Percentiles rank a stretch among this genome's conserved stretches.
These are phyloP conservation scores for Blastocladiella emersonii DNA, from an alignment of 371 early-diverging fungal species.

Conservation along the genomic window DNA sequence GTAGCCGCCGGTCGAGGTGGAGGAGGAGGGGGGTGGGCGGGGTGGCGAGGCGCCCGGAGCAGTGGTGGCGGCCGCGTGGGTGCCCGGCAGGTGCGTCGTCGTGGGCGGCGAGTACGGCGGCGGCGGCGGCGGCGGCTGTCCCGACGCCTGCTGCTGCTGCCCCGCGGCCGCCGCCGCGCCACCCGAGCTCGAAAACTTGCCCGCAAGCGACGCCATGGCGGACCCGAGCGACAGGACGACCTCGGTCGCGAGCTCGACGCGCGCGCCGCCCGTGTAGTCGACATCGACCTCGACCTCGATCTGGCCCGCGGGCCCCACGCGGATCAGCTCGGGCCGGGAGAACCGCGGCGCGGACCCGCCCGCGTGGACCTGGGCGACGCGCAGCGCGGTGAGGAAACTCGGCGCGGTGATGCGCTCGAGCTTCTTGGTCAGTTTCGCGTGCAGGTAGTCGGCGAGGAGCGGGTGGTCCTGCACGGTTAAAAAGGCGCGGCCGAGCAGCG, in stretches of 20 bases:
- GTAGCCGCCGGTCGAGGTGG: not conserved
- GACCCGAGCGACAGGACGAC: constrained; percentile 21
- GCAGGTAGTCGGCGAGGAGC: constrained; percentile 36
- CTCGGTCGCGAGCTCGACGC: constrained; percentile 55
- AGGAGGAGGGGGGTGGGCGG: too few species aligned
- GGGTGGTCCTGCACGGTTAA: constrained; percentile 53
- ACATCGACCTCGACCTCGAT: constrained; percentile 56
- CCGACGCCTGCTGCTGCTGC: too few species aligned
- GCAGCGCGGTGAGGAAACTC: constrained; percentile 64
- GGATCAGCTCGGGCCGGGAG: constrained; percentile 55
- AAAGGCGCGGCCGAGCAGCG: constrained; percentile 66
- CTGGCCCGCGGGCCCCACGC: constrained; percentile 53
- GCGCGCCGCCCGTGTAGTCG: constrained; percentile 60
- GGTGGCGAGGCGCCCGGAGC: too few species aligned
- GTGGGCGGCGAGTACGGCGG: too few species aligned
- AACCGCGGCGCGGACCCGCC: constrained; percentile 68
- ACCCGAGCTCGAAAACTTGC: not conserved
- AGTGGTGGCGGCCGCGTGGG: constrained; percentile 38
- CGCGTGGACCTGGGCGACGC: constrained; percentile 56
- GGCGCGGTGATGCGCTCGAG: constrained; percentile 48
- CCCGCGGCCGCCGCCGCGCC: too few species aligned
- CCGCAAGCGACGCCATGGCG: not conserved
- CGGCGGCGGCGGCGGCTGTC: too few species aligned
- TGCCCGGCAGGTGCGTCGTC: too few species aligned
- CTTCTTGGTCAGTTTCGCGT: constrained; percentile 49